Percentiles rank a stretch among this genome's conserved stretches.
These are phyloP conservation scores for Claviceps purpurea DNA, from an alignment of 2,329 filamentous ascomycete genomes.

Conservation along the genomic window DNA sequence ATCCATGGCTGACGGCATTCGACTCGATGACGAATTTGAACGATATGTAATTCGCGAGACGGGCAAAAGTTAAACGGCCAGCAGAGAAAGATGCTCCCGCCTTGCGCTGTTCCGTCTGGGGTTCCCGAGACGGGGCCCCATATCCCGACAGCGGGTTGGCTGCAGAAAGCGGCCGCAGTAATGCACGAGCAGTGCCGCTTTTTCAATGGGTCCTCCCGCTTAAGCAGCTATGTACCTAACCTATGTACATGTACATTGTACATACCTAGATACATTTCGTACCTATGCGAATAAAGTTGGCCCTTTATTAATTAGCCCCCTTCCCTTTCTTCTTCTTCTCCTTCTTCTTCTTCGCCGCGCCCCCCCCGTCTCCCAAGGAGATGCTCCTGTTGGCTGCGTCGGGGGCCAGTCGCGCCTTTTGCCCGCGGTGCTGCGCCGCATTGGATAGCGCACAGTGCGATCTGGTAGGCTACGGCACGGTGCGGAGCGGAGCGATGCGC, in stretches of 20 bases:
- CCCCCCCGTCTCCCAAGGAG: background rate
- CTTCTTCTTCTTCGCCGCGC: background rate
- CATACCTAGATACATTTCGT: background rate
- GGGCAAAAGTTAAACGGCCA: too few relatives aligned
- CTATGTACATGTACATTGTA: too few relatives aligned
- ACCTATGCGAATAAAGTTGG: background rate
- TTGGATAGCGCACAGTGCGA: too few relatives aligned
- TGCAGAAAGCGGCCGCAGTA: constrained; percentile 25
- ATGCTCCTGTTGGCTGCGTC: background rate
- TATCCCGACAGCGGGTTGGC: constrained; percentile 20
- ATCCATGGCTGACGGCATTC: too few relatives aligned
- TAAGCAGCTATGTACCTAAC: background rate
- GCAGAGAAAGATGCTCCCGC: too few relatives aligned
- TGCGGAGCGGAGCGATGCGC: background rate
- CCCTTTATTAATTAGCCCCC: background rate
- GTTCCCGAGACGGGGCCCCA: constrained; percentile 19
- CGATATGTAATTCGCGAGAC: too few relatives aligned
- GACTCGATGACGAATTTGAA: too few relatives aligned
- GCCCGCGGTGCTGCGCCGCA: background rate
- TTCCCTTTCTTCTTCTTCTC: background rate
- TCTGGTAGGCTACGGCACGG: background rate
- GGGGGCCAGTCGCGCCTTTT: background rate
- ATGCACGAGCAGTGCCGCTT: constrained; percentile 18
- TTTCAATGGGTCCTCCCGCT: constrained; percentile 7
- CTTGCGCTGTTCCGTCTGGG: constrained; percentile 10